Conservation (phyloP, 805 yeast genomes). For the Komagataella populi region DNA sequence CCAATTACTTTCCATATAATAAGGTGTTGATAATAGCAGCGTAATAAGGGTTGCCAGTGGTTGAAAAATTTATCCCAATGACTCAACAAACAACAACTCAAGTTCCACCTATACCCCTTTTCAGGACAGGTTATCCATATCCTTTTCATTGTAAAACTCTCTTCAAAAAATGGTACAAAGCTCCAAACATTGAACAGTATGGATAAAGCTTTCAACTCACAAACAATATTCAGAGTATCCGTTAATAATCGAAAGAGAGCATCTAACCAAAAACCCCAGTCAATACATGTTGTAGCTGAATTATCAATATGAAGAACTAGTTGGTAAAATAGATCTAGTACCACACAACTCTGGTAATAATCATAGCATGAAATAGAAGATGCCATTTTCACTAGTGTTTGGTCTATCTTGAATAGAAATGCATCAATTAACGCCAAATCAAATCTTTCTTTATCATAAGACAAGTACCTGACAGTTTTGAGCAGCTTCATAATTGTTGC, state of each 20-base stretch:
- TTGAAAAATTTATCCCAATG: constrained; percentile 47
- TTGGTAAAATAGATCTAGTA: constrained; percentile 27
- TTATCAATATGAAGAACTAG: constrained; percentile 7
- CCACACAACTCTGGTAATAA: constrained; percentile 21
- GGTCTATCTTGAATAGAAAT: constrained; percentile 15
- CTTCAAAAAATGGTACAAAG: constrained; percentile 27
- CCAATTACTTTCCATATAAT: constrained; percentile 50
- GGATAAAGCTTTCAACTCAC: constrained; percentile 49
- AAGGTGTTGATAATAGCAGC: constrained; percentile 55
- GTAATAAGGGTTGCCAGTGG: constrained; percentile 71
- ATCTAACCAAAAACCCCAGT: constrained; percentile 72
- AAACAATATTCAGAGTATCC: constrained; percentile 44
- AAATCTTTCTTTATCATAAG: constrained; percentile 14
- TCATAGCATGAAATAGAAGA: constrained; percentile 23
- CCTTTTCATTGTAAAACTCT: background rate
- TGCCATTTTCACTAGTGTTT: constrained; percentile 21
- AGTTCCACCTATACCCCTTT: constrained; percentile 31
- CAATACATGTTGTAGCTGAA: constrained; percentile 15
- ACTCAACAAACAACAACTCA: constrained; percentile 41
- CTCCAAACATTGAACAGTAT: constrained; percentile 68
- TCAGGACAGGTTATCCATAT: constrained; percentile 26
- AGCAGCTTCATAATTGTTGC: constrained; percentile 17
- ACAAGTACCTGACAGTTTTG: constrained; percentile 21
- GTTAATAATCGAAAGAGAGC: constrained; percentile 43
- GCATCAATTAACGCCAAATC: constrained; percentile 10